These are phyloP conservation scores for Plasmodium falciparum DNA, from an alignment of 169 alveolate species.

Conservation along the genomic window DNA sequence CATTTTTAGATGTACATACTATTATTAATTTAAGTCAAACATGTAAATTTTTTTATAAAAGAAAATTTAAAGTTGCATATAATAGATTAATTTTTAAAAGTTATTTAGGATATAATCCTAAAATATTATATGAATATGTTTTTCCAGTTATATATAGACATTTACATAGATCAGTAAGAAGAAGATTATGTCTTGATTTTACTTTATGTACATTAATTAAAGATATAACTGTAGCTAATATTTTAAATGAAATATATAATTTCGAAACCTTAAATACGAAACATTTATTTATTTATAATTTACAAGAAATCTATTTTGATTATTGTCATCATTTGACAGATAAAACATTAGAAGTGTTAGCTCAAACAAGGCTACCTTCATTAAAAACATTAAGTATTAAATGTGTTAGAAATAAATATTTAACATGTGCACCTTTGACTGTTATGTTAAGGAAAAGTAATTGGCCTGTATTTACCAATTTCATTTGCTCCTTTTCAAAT, in stretches of 20 bases:
- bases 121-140: constrained; percentile 75
- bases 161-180: constrained; percentile 77
- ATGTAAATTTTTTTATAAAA: constrained; percentile 78
- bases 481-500: constrained; percentile 88
- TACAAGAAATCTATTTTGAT: constrained; percentile 86
- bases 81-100: constrained; percentile 83
- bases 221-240: constrained; percentile 86
- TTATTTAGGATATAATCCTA: constrained; percentile 83
- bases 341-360: constrained; percentile 89
- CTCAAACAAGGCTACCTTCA: constrained; percentile 88
- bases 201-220: constrained; percentile 86
- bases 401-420: constrained; percentile 87
- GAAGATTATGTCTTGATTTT: constrained; percentile 84
- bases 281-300: constrained; percentile 81
- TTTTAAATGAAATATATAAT: constrained; percentile 83
- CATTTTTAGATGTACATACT: constrained; percentile 83
- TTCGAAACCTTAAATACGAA: constrained; percentile 76
- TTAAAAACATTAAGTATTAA: constrained; percentile 87
- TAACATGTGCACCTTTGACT: constrained; percentile 87
- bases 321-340: constrained; percentile 90
- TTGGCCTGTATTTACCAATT: constrained; percentile 89
- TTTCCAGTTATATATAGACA: constrained; percentile 79
- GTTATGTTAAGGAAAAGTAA: constrained; percentile 79
- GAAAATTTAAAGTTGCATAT: constrained; percentile 78
- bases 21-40: constrained; percentile 85